phyloP scores from a whole-genome alignment of 2,329 filamentous ascomycete genomes.

The Triangularia verruculosa region DNA sequence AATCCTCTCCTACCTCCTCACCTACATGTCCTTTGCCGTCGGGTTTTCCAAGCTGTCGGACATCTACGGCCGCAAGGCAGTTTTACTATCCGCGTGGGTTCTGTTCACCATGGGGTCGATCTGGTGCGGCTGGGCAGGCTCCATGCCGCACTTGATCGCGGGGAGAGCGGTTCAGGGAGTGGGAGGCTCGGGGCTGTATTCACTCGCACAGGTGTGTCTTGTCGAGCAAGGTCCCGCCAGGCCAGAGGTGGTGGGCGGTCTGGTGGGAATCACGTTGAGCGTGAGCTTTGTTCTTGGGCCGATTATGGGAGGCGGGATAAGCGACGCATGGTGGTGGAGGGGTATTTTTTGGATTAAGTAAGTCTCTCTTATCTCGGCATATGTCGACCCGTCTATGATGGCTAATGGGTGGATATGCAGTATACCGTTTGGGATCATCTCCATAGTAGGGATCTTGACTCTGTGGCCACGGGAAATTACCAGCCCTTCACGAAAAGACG shows the following conservation, averaged over 20 bases:
- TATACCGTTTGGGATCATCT: constrained; percentile 47
- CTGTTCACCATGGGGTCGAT: constrained; percentile 55
- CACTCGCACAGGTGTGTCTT: constrained; percentile 55
- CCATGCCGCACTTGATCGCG: constrained; percentile 55
- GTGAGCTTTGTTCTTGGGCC: constrained; percentile 58
- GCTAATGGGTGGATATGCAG: constrained; percentile 31
- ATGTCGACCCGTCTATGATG: too few species aligned
- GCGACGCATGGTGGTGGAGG: constrained; percentile 51
- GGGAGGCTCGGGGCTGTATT: constrained; percentile 61
- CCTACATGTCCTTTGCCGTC: constrained; percentile 58
- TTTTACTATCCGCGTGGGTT: constrained; percentile 50
- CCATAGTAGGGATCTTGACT: constrained; percentile 45
- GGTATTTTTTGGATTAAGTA: constrained; percentile 64
- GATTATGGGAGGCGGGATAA: constrained; percentile 55
- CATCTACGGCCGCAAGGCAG: constrained; percentile 53
- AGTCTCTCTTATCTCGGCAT: constrained; percentile 24
- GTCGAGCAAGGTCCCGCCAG: constrained; percentile 54
- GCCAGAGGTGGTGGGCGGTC: constrained; percentile 52
- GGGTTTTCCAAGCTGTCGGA: constrained; percentile 58
- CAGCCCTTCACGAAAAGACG: neutral
- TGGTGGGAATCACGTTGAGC: constrained; percentile 55
- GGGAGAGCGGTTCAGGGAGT: constrained; percentile 59
- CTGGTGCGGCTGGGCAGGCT: constrained; percentile 49
- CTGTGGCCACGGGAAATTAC: constrained; percentile 29
- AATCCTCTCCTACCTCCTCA: constrained; percentile 53